Evolutionary conservation across 495 filamentous ascomycete genomes (phyloP).

Genomic region (Podospora anserina): DNA sequence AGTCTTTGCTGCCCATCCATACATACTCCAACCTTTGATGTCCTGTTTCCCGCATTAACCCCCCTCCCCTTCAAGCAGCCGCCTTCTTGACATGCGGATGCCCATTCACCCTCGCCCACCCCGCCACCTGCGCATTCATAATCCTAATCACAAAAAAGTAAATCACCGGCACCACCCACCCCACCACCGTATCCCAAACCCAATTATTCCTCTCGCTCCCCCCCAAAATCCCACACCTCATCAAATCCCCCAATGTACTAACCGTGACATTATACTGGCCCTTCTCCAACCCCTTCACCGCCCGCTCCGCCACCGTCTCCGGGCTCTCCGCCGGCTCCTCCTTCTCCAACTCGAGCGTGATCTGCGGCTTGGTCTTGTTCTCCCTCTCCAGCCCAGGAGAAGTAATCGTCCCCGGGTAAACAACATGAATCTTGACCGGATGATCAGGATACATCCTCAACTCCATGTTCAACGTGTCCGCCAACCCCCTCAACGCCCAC

Average conservation of each 20-base stretch:
- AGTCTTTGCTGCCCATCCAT: background rate
- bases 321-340: slow-evolving; percentile 74
- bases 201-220: slow-evolving; percentile 57
- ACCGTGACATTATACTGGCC: slow-evolving; percentile 77
- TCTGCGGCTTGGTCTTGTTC: slow-evolving; percentile 72
- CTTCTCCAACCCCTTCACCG: slow-evolving; percentile 71
- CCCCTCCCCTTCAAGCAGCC: slow-evolving; percentile 18
- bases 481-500: slow-evolving; percentile 76
- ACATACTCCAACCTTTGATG: background rate
- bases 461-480: slow-evolving; percentile 80
- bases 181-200: slow-evolving; percentile 59
- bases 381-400: slow-evolving; percentile 74
- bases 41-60: background rate
- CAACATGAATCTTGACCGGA: slow-evolving; percentile 70
- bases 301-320: slow-evolving; percentile 66
- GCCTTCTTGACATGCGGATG: slow-evolving; percentile 41
- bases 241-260: slow-evolving; percentile 61
- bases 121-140: slow-evolving; percentile 58
- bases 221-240: slow-evolving; percentile 61
- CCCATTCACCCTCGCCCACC: slow-evolving; percentile 58
- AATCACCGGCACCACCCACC: slow-evolving; percentile 52
- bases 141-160: slow-evolving; percentile 61
- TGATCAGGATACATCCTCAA: slow-evolving; percentile 71
- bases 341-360: slow-evolving; percentile 81
- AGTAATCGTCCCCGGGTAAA: slow-evolving; percentile 81